Base-by-base conservation (phyloP, 352 stramenopile genomes). In the Phytophthora capsici region DNA sequence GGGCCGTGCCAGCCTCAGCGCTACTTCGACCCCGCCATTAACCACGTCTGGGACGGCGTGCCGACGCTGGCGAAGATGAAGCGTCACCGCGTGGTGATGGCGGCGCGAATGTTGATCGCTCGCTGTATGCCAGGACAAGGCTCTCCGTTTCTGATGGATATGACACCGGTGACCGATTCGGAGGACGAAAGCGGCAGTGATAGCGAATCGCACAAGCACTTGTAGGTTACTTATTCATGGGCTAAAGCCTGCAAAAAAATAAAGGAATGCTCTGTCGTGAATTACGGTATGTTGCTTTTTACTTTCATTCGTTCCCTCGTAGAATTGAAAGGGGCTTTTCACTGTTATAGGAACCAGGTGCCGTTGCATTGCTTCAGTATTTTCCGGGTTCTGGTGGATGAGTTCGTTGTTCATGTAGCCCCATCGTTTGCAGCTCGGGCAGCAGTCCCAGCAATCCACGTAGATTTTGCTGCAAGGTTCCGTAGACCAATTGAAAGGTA, bases 1-100 rank as follows among this genome's bases (percentile, higher is more conserved):
- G 70, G 70, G 4, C 70, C 70, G 17, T 75, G 60, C 30, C 70
- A 78, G 23, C 70, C 70, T 6, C 70, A 78, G 20, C 65, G 61
- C 13, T 78, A 78, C 61, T 64, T 69, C 17, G 44, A 69, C 8
- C 17, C 43, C 3, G 48, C 45, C 1, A 63, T 70, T 16, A 61
- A 63, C 38, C 48, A 67, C 44, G 50, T 63, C 0, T 74, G 64
- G 53, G 60, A 69, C 25, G 69, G 52, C 36, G 50, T 71, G 14
- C 59, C 52, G 32, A 69, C 53, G 8, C 28, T 73, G 52, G 59
- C 59, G 19, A 66, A 16, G 14, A 69, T 69, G 53, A 73, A 65
- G 53, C 64, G 58, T 8, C 57, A 69, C 23, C 40, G 28, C 8
- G 19, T 64, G 17, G 38, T 25, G 45, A 64, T 69, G 57, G 30